Conservation (phyloP, 495 filamentous ascomycete species). For the Mytilinidion resinicola region DNA sequence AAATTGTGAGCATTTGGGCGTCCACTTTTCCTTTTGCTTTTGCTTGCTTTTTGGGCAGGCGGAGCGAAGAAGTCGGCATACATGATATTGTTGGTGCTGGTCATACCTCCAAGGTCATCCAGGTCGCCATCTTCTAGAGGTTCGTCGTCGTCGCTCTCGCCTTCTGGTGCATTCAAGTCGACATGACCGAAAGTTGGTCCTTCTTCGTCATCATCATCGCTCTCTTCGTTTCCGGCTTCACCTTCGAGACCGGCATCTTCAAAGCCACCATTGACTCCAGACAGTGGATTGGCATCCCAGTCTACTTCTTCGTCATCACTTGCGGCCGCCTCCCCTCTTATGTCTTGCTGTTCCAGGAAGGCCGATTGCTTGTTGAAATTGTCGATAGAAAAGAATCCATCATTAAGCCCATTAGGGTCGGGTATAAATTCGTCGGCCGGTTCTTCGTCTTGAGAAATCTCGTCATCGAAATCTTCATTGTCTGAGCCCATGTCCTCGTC, state of each 20-base stretch:
- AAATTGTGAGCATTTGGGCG: conserved; percentile 40
- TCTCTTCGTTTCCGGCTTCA: conserved; percentile 24
- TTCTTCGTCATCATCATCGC: conserved; percentile 57
- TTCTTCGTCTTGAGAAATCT: conserved; percentile 41
- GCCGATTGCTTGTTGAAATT: conserved; percentile 94
- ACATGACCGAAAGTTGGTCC: conserved; percentile 72
- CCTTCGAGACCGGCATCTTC: conserved; percentile 31
- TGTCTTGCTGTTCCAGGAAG: conserved; percentile 77
- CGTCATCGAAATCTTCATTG: conserved; percentile 33
- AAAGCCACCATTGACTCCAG: conserved; percentile 1
- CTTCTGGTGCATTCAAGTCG: conserved; percentile 52
- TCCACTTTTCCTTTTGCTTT: conserved; percentile 39
- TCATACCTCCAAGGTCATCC: conserved; percentile 43
- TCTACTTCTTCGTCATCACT: conserved; percentile 79
- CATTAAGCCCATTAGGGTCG: conserved; percentile 69
- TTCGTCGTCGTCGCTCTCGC: conserved; percentile 48
- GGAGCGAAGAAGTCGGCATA: conserved; percentile 90
- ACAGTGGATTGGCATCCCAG: conserved; percentile 68
- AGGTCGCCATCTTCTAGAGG: conserved; percentile 48
- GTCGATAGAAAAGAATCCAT: conserved; percentile 97
- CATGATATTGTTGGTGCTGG: conserved; percentile 78
- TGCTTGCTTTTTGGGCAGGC: conserved; percentile 62
- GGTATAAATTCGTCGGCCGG: conserved; percentile 42
- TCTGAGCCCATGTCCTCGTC: conserved; percentile 39
- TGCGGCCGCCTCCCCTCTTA: conserved; percentile 55